These are phyloP conservation scores for Sclerotinia glacialis DNA, from an alignment of 2,329 filamentous ascomycete species.

Conservation along the genomic window DNA sequence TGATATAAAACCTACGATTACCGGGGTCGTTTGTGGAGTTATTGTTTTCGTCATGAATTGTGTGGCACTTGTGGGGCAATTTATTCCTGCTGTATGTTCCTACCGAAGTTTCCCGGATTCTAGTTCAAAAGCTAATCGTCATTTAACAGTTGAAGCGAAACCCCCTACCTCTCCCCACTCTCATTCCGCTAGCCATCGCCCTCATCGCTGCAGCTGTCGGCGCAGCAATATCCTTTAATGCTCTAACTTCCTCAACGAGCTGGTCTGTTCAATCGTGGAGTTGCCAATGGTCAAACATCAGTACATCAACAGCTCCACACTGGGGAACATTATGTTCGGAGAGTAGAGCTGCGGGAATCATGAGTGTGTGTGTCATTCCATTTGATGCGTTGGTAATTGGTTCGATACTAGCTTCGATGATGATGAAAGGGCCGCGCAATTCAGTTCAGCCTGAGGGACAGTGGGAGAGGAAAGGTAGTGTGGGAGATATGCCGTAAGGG, in stretches of 20 bases:
- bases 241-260: conserved; percentile 51
- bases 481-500: conserved; percentile 33
- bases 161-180: conserved; percentile 36
- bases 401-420: conserved; percentile 45
- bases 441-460: conserved; percentile 21
- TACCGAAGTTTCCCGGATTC: neutral
- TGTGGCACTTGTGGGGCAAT: conserved; percentile 49
- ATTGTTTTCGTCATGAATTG: conserved; percentile 51
- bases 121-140: neutral
- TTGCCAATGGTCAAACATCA: conserved; percentile 57
- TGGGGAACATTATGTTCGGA: conserved; percentile 57
- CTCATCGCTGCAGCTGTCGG: conserved; percentile 51
- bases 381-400: conserved; percentile 52
- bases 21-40: conserved; percentile 51
- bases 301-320: conserved; percentile 52
- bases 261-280: conserved; percentile 62
- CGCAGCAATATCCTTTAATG: conserved; percentile 56
- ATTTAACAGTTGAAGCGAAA: conserved; percentile 5
- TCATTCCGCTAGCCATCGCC: conserved; percentile 45
- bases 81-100: conserved; percentile 49
- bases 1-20: conserved; percentile 55
- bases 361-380: conserved; percentile 56
- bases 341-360: conserved; percentile 52
- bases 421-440: conserved; percentile 46
- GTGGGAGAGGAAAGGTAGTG: conserved; percentile 38